Evolutionary conservation across 2,329 filamentous ascomycete species (phyloP).

Genomic region (Trichoderma oligosporum): DNA sequence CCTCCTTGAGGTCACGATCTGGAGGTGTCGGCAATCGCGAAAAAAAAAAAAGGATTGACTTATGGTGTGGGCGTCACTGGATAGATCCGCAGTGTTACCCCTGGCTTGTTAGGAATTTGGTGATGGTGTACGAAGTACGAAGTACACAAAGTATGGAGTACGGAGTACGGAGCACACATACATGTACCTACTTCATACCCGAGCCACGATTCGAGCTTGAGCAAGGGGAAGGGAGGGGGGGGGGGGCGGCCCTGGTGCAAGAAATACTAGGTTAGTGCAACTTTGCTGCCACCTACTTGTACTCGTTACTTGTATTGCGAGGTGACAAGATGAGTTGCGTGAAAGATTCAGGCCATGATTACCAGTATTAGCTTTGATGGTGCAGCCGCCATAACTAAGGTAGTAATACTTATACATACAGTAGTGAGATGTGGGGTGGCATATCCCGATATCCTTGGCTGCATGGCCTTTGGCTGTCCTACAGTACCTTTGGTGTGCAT

Average conservation of each 20-base stretch:
- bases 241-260: background rate
- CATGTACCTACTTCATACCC: too few species aligned
- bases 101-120: slow-evolving; percentile 9
- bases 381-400: slow-evolving; percentile 1
- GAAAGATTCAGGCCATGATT: slow-evolving; percentile 4
- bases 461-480: background rate
- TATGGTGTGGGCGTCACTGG: slow-evolving; percentile 12
- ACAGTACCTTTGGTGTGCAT: background rate
- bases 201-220: background rate
- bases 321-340: background rate
- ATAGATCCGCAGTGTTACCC: slow-evolving; percentile 20
- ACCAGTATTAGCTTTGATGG: slow-evolving; percentile 2
- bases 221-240: background rate
- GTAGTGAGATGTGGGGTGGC: slow-evolving; percentile 12
- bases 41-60: background rate
- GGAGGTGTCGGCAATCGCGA: slow-evolving; percentile 16
- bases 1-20: slow-evolving; percentile 2
- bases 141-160: slow-evolving; percentile 5
- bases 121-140: slow-evolving; percentile 7
- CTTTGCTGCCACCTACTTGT: slow-evolving; percentile 15
- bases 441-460: slow-evolving; percentile 15
- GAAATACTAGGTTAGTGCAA: slow-evolving; percentile 12
- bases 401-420: too few species aligned
- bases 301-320: too few species aligned
- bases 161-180: slow-evolving; percentile 8